Conservation (phyloP, 2,329 filamentous ascomycete genomes). For the Sodiomyces alkalinus region DNA sequence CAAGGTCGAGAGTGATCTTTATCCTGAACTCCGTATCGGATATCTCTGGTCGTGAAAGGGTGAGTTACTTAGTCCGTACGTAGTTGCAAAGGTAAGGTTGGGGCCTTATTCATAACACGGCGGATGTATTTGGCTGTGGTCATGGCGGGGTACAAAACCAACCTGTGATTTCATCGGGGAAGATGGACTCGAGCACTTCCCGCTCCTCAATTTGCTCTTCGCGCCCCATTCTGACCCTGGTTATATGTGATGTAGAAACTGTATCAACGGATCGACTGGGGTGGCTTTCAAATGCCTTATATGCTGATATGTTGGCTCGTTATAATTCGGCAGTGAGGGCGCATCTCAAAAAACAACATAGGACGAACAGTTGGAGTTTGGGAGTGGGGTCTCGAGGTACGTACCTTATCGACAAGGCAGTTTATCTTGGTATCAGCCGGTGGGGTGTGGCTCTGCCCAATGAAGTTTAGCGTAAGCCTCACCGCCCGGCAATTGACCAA, state of each 20-base stretch:
- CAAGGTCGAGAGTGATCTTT: slow-evolving; percentile 69
- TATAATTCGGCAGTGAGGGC: not conserved
- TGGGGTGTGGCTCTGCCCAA: slow-evolving; percentile 4
- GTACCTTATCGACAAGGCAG: too few species aligned
- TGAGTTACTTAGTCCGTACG: too few species aligned
- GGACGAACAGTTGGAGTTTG: too few species aligned
- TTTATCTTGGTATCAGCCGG: too few species aligned
- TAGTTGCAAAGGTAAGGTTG: too few species aligned
- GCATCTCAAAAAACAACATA: too few species aligned
- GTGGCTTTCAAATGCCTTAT: too few species aligned
- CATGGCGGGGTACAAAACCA: slow-evolving; percentile 10
- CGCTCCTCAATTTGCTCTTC: slow-evolving; percentile 94
- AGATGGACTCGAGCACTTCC: slow-evolving; percentile 96
- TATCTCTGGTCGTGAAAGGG: too few species aligned
- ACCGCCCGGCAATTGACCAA: slow-evolving; percentile 20
- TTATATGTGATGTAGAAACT: too few species aligned
- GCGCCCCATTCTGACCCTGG: slow-evolving; percentile 37
- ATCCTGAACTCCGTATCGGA: slow-evolving; percentile 83
- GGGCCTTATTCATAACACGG: too few species aligned
- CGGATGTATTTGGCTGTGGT: not conserved
- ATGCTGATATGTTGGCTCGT: not conserved
- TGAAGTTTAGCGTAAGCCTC: slow-evolving; percentile 8
- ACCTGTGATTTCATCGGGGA: slow-evolving; percentile 95
- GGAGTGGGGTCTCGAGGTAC: too few species aligned
- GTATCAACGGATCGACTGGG: too few species aligned